Conservation (phyloP, 225 moss, liverwort and hornwort species). For the Physcomitrellopsis africana region DNA sequence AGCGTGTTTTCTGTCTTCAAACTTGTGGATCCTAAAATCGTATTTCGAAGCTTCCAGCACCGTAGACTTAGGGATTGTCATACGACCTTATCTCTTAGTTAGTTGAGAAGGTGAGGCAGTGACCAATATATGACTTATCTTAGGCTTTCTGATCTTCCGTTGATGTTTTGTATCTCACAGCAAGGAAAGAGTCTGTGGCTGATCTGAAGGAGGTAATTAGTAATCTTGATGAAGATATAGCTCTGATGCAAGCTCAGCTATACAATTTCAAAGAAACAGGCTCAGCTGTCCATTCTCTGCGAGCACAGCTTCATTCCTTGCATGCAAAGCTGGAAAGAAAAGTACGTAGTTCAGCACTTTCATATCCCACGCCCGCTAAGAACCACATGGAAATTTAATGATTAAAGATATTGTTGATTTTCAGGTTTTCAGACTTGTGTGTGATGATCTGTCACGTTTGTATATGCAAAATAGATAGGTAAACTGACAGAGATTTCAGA, state of each 20-base stretch:
- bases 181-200: constrained; percentile 77
- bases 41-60: background rate
- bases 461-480: no score
- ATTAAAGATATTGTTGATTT: constrained; percentile 3
- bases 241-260: constrained; percentile 83
- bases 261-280: constrained; percentile 87
- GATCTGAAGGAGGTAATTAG: constrained; percentile 88
- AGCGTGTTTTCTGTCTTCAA: background rate
- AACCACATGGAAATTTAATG: constrained; percentile 10
- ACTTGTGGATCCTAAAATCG: background rate
- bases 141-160: constrained; percentile 1
- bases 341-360: constrained; percentile 43
- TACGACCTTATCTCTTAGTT: background rate
- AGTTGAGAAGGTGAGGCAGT: constrained; percentile 3
- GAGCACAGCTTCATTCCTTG: constrained; percentile 81
- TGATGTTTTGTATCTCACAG: constrained; percentile 42
- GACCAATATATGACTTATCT: constrained; percentile 9
- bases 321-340: constrained; percentile 77
- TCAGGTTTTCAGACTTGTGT: constrained; percentile 1
- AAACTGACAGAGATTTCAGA: background rate
- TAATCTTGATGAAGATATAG: constrained; percentile 91
- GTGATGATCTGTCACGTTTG: no score
- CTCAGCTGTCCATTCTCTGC: constrained; percentile 80
- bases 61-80: background rate
- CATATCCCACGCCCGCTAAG: background rate